Evolutionary conservation across 805 yeast genomes (phyloP), one percentile per base, ranked within the genome.

Genomic region (Cyberlindnera saturnus): DNA sequence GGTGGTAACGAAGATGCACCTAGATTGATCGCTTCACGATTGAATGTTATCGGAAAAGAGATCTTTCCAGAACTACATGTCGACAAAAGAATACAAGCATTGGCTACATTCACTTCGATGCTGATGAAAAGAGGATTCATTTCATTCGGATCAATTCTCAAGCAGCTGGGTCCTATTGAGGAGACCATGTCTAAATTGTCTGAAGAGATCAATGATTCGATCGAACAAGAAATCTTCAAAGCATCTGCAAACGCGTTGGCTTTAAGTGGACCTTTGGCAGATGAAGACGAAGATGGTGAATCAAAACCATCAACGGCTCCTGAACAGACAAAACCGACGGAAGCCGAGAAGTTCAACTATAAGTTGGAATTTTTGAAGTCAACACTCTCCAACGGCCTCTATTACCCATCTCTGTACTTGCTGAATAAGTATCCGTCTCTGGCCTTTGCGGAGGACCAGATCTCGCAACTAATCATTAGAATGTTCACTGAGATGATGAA

Each of bases 211-310:
- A 71, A 74, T 32, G 63, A 65, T 28, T 67, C 71, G 9, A 57
- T 75, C 43, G 79, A 80, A 14, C 77, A 77, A 11, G 74, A 78
- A 45, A 76, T 85, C 0, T 69, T 71, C 52, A 68, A 70, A 47
- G 82, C 90, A 0, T 73, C 77, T 19, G 82, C 86, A 0, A 86
- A 83, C 48, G 95, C 96, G 0, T 65, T 90, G 39, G 93, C 97
- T 0, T 60, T 89, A 52, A 96, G 96, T 6, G 93, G 93, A 9
- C 95, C 96, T 0, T 67, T 90, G 32, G 69, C 73, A 4, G 80
- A 77, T 32, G 86, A 77, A 16, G 84, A 77, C 19, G 78, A 71
- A 7, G 67, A 64, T n/a, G 63, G 55, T 13, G 40, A 39, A 10
- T 29, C 57, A 5, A 45, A 20, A 15, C 34, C 42, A 5, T 39